Conservation (phyloP, 306 rosid genomes). For the Gynostemma pentaphyllum region DNA sequence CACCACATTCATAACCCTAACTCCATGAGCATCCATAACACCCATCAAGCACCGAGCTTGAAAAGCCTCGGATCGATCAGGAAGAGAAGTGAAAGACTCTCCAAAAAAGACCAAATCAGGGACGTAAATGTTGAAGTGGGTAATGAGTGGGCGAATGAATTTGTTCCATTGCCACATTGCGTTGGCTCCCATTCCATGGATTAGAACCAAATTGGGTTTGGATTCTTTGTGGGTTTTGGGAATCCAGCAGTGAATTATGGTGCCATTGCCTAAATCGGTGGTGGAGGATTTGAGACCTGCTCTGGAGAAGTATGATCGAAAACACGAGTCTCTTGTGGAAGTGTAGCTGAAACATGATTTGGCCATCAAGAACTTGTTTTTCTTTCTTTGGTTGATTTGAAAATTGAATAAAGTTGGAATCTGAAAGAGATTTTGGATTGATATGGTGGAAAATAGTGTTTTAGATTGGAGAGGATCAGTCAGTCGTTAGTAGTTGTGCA, state of each 20-base stretch:
- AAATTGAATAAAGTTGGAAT: not conserved
- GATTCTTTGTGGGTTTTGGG: slow-evolving; percentile 31
- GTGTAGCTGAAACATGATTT: slow-evolving; percentile 44
- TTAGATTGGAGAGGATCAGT: too few species aligned
- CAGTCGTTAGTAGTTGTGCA: too few species aligned
- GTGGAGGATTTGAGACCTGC: slow-evolving; percentile 63
- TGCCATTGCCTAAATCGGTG: slow-evolving; percentile 67
- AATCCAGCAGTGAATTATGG: slow-evolving; percentile 81
- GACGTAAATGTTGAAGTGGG: slow-evolving; percentile 70
- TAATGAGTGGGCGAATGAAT: slow-evolving; percentile 39
- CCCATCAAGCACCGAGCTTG: slow-evolving; percentile 62
- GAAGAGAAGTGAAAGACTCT: slow-evolving; percentile 44
- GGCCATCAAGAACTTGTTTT: slow-evolving; percentile 18
- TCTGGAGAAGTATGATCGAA: slow-evolving; percentile 42
- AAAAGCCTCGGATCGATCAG: slow-evolving; percentile 54
- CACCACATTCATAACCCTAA: slow-evolving; percentile 21
- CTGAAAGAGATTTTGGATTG: not conserved
- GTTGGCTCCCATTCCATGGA: slow-evolving; percentile 89
- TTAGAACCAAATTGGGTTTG: slow-evolving; percentile 51
- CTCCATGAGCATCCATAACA: slow-evolving; percentile 49
- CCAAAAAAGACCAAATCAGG: slow-evolving; percentile 91
- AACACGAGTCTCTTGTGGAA: slow-evolving; percentile 29
- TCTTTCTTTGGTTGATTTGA: not conserved
- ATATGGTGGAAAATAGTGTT: not conserved
- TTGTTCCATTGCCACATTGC: slow-evolving; percentile 95